A percentile compares a stretch with the other conserved stretches of the same genome.
phyloP scores from a whole-genome alignment of 495 filamentous ascomycete genomes.

The Aspergillus heteromorphus region DNA sequence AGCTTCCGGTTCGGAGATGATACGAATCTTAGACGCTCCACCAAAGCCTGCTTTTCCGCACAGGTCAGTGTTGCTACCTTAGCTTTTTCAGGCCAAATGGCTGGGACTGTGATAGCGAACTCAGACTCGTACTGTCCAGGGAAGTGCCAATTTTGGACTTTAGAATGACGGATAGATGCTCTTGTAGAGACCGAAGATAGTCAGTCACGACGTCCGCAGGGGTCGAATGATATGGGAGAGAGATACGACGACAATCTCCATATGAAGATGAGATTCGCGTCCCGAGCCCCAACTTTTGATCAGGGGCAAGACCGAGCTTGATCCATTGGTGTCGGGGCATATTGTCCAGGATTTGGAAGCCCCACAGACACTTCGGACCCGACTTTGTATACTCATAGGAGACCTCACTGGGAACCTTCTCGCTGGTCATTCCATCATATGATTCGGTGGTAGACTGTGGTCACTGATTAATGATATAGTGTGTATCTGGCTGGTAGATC shows the following conservation, averaged over 20 bases:
- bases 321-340: conserved; percentile 47
- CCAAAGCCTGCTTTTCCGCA: conserved; percentile 68
- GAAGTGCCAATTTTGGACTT: conserved; percentile 52
- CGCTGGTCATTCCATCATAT: conserved; percentile 26
- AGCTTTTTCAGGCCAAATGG: conserved; percentile 72
- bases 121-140: conserved; percentile 56
- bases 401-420: conserved; percentile 34
- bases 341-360: conserved; percentile 40
- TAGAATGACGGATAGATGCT: conserved; percentile 21
- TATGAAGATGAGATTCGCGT: conserved; percentile 15
- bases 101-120: conserved; percentile 58
- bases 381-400: conserved; percentile 26
- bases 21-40: conserved; percentile 49
- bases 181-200: conserved; percentile 48
- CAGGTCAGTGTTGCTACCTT: conserved; percentile 61
- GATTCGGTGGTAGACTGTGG: conserved; percentile 15
- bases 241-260: conserved; percentile 20
- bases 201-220: conserved; percentile 59
- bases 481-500: conserved; percentile 18
- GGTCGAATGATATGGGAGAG: conserved; percentile 39
- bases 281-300: conserved; percentile 10
- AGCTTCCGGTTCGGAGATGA: conserved; percentile 72
- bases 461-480: conserved; percentile 20
- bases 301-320: conserved; percentile 41
- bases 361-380: conserved; percentile 36